These are phyloP conservation scores for Claviceps pusilla DNA, from an alignment of 2,329 filamentous ascomycete species.

Conservation along the genomic window DNA sequence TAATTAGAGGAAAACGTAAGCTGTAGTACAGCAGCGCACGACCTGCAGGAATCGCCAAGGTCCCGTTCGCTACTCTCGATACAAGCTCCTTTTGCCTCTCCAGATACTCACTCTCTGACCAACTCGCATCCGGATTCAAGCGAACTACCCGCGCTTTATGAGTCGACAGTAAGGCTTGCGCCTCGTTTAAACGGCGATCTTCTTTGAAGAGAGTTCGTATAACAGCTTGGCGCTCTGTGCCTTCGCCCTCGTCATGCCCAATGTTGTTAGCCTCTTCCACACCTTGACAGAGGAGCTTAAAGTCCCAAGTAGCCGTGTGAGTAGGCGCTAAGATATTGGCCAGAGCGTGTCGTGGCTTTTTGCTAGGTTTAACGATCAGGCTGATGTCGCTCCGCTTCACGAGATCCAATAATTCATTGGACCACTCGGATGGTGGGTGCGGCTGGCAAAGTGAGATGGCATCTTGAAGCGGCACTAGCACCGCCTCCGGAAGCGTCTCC, in stretches of 20 bases:
- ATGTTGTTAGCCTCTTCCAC: slow-evolving; percentile 44
- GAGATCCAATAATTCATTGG: slow-evolving; percentile 52
- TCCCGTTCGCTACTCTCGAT: slow-evolving; percentile 71
- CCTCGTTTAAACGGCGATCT: slow-evolving; percentile 79
- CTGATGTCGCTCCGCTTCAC: slow-evolving; percentile 73
- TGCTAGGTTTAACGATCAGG: slow-evolving; percentile 38
- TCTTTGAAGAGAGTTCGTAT: slow-evolving; percentile 82
- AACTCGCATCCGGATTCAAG: slow-evolving; percentile 57
- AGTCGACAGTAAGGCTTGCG: slow-evolving; percentile 70
- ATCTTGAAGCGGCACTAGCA: slow-evolving; percentile 70
- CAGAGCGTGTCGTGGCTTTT: slow-evolving; percentile 16
- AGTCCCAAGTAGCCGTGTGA: slow-evolving; percentile 56
- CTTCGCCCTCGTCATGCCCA: slow-evolving; percentile 62
- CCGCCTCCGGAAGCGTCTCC: slow-evolving; percentile 70
- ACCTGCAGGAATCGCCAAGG: slow-evolving; percentile 75
- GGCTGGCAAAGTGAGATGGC: slow-evolving; percentile 71
- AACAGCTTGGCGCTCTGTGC: slow-evolving; percentile 68
- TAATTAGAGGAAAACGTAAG: slow-evolving; percentile 73
- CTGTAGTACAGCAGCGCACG: slow-evolving; percentile 80
- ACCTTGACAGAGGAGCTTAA: slow-evolving; percentile 59
- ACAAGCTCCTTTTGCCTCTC: slow-evolving; percentile 88
- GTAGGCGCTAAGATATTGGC: slow-evolving; percentile 36
- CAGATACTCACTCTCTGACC: slow-evolving; percentile 74
- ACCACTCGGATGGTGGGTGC: slow-evolving; percentile 67
- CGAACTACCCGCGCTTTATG: slow-evolving; percentile 66